Percentiles rank a stretch among this genome's conserved stretches.
Conservation (phyloP, 148 eudicot species). For the Rhododendron ovatum region DNA sequence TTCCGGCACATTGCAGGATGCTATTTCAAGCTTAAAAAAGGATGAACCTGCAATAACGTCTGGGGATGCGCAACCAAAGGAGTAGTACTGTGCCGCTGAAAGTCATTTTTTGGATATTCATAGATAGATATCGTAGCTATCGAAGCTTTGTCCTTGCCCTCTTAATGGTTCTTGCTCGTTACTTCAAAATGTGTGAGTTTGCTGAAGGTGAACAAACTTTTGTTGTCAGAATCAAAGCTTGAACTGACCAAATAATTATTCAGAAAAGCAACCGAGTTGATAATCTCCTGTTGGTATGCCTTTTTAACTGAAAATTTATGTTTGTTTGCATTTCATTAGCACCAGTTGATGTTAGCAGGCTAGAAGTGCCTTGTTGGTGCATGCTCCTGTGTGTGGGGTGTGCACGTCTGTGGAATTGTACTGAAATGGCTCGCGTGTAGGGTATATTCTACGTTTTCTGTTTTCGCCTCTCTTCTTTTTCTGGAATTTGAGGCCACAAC, state of each 20-base stretch:
- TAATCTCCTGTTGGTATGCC: background rate
- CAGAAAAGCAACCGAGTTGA: background rate
- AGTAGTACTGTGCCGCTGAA: background rate
- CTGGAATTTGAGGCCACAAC: background rate
- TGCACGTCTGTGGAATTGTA: background rate
- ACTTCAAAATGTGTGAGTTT: background rate
- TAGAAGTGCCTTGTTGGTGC: background rate
- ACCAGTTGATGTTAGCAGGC: background rate
- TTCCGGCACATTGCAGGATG: slow-evolving; percentile 33
- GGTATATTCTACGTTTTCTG: background rate
- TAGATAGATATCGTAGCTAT: slow-evolving; percentile 9
- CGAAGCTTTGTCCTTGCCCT: background rate
- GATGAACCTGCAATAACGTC: slow-evolving; percentile 49
- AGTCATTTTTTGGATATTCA: background rate
- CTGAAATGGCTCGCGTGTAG: background rate
- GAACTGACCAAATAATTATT: background rate
- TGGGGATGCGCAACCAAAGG: slow-evolving; percentile 31
- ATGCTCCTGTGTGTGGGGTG: background rate
- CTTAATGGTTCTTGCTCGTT: background rate
- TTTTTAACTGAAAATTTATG: too few relatives aligned
- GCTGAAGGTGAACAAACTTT: background rate
- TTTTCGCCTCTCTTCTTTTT: background rate
- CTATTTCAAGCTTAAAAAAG: slow-evolving; percentile 27
- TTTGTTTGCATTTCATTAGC: background rate
- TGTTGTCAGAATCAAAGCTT: background rate